Evolutionary conservation across 1,284 basidiomycete species (phyloP).

Genomic region (Cutaneotrichosporon sp.): DNA sequence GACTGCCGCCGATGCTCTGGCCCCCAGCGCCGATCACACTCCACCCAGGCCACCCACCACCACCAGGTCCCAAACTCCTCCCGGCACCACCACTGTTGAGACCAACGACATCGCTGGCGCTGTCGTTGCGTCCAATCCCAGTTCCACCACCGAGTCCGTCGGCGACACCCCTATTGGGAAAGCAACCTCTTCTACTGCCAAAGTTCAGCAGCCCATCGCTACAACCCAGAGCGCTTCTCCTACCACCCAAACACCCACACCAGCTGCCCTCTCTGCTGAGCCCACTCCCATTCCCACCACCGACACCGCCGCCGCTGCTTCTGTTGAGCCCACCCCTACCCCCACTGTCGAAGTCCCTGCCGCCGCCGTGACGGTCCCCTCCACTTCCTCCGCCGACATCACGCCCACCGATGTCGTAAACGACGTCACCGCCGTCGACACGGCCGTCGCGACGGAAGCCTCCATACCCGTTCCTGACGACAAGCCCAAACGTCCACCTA

Average conservation of each 20-base stretch:
- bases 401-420: not conserved
- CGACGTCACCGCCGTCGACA: constrained; percentile 5
- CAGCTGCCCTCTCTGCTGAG: too few relatives aligned
- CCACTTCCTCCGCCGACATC: not conserved
- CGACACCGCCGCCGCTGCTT: not conserved
- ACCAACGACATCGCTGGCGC: not conserved
- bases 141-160: too few relatives aligned
- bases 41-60: not conserved
- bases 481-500: constrained; percentile 30
- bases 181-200: too few relatives aligned
- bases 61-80: not conserved
- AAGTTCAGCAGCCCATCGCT: too few relatives aligned
- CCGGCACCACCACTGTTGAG: not conserved
- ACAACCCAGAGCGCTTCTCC: too few relatives aligned
- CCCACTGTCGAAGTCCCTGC: not conserved
- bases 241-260: too few relatives aligned
- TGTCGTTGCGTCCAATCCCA: not conserved
- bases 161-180: too few relatives aligned
- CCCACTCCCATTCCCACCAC: not conserved
- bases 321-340: not conserved
- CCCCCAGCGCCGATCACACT: constrained; percentile 6
- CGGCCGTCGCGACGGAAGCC: not conserved
- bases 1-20: constrained; percentile 5
- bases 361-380: not conserved
- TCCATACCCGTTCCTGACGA: constrained; percentile 9